Evolutionary conservation across 257 asterid genomes (phyloP), one percentile per base, ranked within the genome.

Genomic region (Penstemon barbatus): DNA sequence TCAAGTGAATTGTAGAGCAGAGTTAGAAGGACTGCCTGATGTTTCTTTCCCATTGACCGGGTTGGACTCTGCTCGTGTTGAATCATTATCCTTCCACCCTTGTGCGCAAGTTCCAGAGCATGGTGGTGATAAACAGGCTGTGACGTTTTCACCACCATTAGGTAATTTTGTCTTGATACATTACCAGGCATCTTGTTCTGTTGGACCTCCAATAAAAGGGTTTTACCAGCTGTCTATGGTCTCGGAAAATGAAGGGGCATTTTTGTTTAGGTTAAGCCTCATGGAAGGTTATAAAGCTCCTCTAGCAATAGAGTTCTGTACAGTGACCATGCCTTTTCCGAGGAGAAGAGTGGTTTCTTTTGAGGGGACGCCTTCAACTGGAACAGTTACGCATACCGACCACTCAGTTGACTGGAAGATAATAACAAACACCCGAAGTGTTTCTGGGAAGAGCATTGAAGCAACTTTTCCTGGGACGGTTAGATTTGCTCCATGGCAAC

Each of bases 101-200:
- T 88, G 98, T 82, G 95, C 97, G 73, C 98, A 92, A 86, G 97
- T 92, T 78, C 97, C 98, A 5, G 98, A 88, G 79, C 94, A 88
- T 49, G 89, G 97, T 54, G 96, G 91, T 19, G 95, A 88, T 74
- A 90, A 85, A 72, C 97, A 92, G 83, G 78, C 96, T 12, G 76
- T 92, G 70, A 88, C 93, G 62, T 90, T 92, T 79, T 88, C 97
- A 57, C 98, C 98, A 15, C 98, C 98, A 41, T 74, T 87, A 43
- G 98, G 97, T 57, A 92, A 88, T 79, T 90, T 92, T 61, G 79
- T 83, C 13, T 71, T 92, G 66, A 80, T 90, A 84, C 94, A 88
- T 57, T 92, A 88, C 81, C 97, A 90, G 81, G 89, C 95, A 36
- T 80, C 75, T 66, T 86, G 91, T 72, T 77, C 87, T 61, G 65